Conservation (phyloP, 2,329 filamentous ascomycete species). For the Elsinoe ampelina region DNA sequence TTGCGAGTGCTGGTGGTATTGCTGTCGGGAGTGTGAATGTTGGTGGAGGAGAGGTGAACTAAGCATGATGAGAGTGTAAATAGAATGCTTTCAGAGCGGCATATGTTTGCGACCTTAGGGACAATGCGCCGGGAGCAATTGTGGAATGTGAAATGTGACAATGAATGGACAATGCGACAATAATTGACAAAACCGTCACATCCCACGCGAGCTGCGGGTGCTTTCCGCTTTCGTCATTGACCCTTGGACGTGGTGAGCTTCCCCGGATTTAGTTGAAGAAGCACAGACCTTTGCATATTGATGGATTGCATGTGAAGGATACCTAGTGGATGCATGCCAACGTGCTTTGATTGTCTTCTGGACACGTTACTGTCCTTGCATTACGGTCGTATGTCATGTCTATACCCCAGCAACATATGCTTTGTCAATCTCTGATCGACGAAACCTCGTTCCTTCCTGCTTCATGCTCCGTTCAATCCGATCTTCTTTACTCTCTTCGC, state of each 20-base stretch:
- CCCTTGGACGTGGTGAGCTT: background rate
- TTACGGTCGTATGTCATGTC: background rate
- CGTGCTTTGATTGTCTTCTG: too few relatives aligned
- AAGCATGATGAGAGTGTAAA: background rate
- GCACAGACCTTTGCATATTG: background rate
- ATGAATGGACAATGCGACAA: background rate
- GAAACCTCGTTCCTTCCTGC: background rate
- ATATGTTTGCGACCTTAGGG: background rate
- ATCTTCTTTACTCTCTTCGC: constrained; percentile 24
- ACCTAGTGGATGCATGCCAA: background rate
- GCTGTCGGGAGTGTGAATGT: background rate
- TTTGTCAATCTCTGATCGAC: too few relatives aligned
- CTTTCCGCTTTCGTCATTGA: constrained; percentile 9
- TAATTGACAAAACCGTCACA: background rate
- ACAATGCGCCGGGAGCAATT: constrained; percentile 1
- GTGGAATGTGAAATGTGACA: constrained; percentile 10
- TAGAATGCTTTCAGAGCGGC: background rate
- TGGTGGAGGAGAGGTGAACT: background rate
- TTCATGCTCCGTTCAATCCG: constrained; percentile 31
- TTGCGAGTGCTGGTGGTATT: background rate
- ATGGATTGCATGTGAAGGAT: background rate
- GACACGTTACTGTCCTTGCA: too few relatives aligned
- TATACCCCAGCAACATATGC: background rate
- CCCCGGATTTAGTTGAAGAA: background rate
- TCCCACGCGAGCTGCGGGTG: background rate